Percentiles rank a stretch among this genome's conserved stretches.
Conservation (phyloP, 352 stramenopile species). For the Globisporangium ultimum region DNA sequence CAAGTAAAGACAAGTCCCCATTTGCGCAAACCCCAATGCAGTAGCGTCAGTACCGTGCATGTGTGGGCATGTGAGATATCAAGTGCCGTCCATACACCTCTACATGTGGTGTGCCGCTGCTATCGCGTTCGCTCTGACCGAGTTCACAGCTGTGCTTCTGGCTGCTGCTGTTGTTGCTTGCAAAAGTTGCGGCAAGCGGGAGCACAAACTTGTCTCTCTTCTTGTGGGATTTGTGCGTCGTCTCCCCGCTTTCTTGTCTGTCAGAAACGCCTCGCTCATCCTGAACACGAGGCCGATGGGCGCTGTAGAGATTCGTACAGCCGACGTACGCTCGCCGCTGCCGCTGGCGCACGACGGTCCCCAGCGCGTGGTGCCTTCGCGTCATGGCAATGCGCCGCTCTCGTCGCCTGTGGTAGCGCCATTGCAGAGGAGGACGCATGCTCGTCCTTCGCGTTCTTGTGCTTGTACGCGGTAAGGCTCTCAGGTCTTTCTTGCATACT, state of each 20-base stretch:
- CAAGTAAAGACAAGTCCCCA: background rate
- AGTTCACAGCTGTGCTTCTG: background rate
- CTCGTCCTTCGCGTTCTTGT: no score
- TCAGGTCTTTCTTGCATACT: no score
- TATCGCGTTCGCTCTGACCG: background rate
- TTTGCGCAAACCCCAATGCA: no score
- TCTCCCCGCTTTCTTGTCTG: background rate
- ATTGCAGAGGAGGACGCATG: no score
- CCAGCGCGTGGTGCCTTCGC: background rate
- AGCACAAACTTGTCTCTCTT: slow-evolving; percentile 9
- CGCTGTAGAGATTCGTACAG: slow-evolving; percentile 20
- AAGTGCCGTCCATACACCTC: slow-evolving; percentile 1
- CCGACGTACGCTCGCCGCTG: slow-evolving; percentile 26
- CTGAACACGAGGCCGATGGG: slow-evolving; percentile 4
- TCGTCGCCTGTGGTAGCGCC: no score
- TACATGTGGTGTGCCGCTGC: background rate
- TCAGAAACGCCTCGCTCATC: background rate
- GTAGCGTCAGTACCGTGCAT: no score
- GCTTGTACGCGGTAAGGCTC: no score
- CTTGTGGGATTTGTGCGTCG: background rate
- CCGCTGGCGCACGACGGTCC: slow-evolving; percentile 2
- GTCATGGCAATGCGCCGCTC: background rate
- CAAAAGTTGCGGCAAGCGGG: background rate
- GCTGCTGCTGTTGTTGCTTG: background rate
- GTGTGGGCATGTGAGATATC: background rate